A percentile compares a stretch with the other conserved stretches of the same genome.
Conservation (phyloP, 441 rosid genomes). For the Raphanus hybrid region DNA sequence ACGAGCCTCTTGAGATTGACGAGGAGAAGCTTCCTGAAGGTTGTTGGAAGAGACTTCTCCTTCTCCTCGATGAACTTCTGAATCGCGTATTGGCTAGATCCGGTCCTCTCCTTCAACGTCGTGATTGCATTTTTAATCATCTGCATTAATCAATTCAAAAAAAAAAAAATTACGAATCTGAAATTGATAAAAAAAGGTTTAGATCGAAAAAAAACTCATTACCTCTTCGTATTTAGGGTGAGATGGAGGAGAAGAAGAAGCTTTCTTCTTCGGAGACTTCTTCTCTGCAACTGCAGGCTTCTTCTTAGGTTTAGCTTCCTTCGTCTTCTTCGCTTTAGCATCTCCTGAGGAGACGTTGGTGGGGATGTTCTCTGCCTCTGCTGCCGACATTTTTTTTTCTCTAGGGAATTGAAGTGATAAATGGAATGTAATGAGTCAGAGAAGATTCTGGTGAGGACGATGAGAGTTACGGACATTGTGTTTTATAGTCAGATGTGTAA, state of each 20-base stretch:
- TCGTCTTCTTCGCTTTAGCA: conserved; percentile 53
- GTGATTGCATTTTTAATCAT: conserved; percentile 83
- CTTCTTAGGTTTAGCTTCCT: conserved; percentile 61
- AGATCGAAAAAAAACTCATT: not conserved
- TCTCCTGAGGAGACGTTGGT: conserved; percentile 37
- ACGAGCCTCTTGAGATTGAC: conserved; percentile 75
- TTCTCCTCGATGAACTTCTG: conserved; percentile 84
- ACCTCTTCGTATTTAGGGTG: conserved; percentile 90
- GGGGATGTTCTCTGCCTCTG: conserved; percentile 38
- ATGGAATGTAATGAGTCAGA: conserved; percentile 19
- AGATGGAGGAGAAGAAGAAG: conserved; percentile 44
- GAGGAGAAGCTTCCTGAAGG: conserved; percentile 69
- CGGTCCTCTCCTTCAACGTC: conserved; percentile 78
- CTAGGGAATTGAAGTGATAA: not conserved
- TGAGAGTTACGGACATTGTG: conserved; percentile 27
- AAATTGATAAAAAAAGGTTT: not conserved
- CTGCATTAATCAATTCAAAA: conserved; percentile 39
- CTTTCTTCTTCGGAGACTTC: conserved; percentile 54
- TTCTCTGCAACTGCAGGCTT: conserved; percentile 20
- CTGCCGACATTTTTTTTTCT: conserved; percentile 25
- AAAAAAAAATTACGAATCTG: not conserved
- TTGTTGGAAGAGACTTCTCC: conserved; percentile 67
- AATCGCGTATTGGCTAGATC: conserved; percentile 93
- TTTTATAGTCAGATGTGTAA: conserved; percentile 63
- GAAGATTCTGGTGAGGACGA: conserved; percentile 34